Conservation (phyloP, 108 stramenopile species). For the Skeletonema grethae region DNA sequence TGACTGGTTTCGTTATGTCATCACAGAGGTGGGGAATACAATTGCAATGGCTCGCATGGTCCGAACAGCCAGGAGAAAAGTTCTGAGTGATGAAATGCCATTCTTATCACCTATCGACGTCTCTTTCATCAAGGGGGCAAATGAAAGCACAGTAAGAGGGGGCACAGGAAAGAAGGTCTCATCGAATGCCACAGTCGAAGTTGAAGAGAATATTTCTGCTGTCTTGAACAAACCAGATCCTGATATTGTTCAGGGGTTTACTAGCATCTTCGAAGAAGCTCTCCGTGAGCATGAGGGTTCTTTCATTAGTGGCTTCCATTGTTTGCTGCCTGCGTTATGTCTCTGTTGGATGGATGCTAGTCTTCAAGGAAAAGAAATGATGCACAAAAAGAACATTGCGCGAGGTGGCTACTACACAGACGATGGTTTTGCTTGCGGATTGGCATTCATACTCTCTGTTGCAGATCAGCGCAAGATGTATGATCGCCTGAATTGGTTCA, state of each 20-base stretch:
- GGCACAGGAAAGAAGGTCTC: background rate
- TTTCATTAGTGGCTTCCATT: constrained; percentile 42
- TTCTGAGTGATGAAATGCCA: constrained; percentile 23
- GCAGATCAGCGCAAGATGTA: constrained; percentile 49
- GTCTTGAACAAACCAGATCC: constrained; percentile 27
- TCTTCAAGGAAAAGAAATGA: constrained; percentile 59
- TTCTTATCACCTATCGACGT: constrained; percentile 19
- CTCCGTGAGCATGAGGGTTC: constrained; percentile 48
- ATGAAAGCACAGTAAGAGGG: background rate
- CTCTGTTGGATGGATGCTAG: constrained; percentile 57
- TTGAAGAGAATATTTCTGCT: constrained; percentile 13
- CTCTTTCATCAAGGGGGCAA: background rate
- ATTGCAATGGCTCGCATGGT: constrained; percentile 50
- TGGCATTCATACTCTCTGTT: constrained; percentile 58
- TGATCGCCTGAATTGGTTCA: constrained; percentile 66
- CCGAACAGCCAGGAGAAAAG: constrained; percentile 31
- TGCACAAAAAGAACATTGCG: constrained; percentile 58
- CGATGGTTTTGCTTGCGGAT: constrained; percentile 76
- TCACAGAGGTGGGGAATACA: constrained; percentile 73
- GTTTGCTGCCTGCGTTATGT: constrained; percentile 62
- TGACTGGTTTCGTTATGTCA: constrained; percentile 49
- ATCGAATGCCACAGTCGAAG: background rate
- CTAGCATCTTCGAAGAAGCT: constrained; percentile 33
- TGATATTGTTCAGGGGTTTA: constrained; percentile 48
- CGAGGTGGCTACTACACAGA: constrained; percentile 71